Conservation (phyloP, 2,329 filamentous ascomycete genomes). For the Fragosphaeria purpurea region DNA sequence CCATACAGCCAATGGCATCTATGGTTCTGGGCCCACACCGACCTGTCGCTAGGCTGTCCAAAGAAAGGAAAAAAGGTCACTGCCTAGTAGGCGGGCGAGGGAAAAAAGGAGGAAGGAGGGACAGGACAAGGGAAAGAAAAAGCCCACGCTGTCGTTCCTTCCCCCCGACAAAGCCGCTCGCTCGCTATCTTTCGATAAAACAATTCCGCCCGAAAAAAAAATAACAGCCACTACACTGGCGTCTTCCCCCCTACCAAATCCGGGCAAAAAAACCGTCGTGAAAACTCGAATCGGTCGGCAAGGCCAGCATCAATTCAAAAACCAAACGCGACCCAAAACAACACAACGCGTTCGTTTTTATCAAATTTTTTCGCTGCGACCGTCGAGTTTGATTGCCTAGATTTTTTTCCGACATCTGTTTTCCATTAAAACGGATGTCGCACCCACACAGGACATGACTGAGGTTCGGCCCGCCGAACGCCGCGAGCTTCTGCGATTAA, state of each 20-base stretch:
- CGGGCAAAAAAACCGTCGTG: conserved; percentile 5
- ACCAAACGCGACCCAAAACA: conserved; percentile 21
- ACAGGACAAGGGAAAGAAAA: not conserved
- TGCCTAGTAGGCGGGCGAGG: too few species aligned
- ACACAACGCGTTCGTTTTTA: conserved; percentile 27
- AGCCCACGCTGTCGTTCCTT: not conserved
- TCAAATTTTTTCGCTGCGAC: conserved; percentile 19
- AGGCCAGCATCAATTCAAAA: conserved; percentile 15
- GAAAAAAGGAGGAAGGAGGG: not conserved
- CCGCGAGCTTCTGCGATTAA: conserved; percentile 56
- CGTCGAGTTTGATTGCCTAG: conserved; percentile 25
- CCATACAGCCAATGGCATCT: conserved; percentile 9
- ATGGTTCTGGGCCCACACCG: too few species aligned
- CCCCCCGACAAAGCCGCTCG: conserved; percentile 3
- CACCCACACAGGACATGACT: conserved; percentile 59
- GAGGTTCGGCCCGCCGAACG: conserved; percentile 58
- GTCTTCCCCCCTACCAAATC: conserved; percentile 6
- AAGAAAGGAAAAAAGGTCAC: not conserved
- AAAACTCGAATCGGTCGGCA: conserved; percentile 15
- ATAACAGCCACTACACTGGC: too few species aligned
- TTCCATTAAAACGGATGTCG: conserved; percentile 60
- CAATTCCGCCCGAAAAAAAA: conserved; percentile 14
- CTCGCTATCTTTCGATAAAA: conserved; percentile 12
- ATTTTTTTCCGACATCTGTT: conserved; percentile 41
- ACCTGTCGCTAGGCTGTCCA: conserved; percentile 2